Evolutionary conservation across 768 basidiomycete species (phyloP).

Genomic region (Russula earlei): DNA sequence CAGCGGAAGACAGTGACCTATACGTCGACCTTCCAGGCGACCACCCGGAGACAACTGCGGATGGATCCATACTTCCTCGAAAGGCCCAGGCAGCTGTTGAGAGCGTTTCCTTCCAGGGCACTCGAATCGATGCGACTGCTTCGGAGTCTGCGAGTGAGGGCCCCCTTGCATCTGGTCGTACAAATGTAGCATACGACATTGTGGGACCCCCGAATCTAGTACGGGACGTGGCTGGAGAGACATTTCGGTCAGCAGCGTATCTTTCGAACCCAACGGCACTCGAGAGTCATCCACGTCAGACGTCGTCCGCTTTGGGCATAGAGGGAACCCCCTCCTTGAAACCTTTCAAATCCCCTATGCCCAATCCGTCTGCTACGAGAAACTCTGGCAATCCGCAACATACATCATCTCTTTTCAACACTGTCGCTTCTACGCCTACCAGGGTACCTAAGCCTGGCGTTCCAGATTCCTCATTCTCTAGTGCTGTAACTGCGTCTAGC

Average conservation of each 20-base stretch:
- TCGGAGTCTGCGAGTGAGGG: neutral
- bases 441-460: neutral
- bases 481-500: neutral
- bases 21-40: neutral
- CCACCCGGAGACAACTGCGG: neutral
- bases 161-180: neutral
- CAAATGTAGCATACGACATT: neutral
- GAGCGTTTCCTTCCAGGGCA: neutral
- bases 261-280: neutral
- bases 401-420: neutral
- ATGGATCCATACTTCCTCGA: neutral
- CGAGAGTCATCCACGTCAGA: constrained; percentile 2
- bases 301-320: neutral
- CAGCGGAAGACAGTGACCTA: constrained; percentile 5
- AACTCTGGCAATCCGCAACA: neutral
- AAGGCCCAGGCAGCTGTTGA: neutral
- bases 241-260: neutral
- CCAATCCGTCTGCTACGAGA: neutral
- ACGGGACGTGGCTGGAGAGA: neutral
- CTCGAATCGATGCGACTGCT: neutral
- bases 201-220: neutral
- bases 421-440: constrained; percentile 5
- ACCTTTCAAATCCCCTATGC: constrained; percentile 16
- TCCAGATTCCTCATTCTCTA: neutral
- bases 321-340: neutral